Evolutionary conservation across 768 basidiomycete species (phyloP).

Genomic region (Lactarius psammicola): DNA sequence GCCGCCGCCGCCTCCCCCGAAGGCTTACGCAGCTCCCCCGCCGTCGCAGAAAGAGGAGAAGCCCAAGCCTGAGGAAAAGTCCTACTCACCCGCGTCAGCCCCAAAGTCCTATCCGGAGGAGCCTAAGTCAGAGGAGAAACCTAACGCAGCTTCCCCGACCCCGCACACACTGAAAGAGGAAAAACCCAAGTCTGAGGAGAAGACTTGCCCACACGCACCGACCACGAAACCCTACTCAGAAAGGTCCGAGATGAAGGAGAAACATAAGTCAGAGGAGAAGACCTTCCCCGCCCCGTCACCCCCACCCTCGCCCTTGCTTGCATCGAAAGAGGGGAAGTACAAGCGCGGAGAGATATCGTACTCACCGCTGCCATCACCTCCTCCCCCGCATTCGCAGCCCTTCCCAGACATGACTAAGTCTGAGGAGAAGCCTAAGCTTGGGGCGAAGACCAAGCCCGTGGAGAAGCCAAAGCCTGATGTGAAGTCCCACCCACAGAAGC

Average conservation of each 20-base stretch:
- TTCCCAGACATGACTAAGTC: background rate
- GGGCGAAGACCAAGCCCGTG: background rate
- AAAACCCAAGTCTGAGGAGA: constrained; percentile 4
- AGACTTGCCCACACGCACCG: background rate
- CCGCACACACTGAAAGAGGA: background rate
- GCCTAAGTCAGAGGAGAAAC: constrained; percentile 2
- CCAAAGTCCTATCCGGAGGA: background rate
- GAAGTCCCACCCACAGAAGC: background rate
- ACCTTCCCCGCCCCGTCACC: too few species aligned
- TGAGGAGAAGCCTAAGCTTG: background rate
- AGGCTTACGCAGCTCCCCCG: background rate
- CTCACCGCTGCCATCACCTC: background rate
- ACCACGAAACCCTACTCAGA: background rate
- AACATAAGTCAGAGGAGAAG: background rate
- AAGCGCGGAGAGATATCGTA: background rate
- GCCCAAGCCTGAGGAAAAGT: background rate
- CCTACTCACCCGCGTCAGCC: background rate
- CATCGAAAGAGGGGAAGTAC: background rate
- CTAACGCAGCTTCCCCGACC: background rate
- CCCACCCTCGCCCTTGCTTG: background rate
- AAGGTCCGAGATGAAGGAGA: background rate
- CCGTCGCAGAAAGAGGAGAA: constrained; percentile 1
- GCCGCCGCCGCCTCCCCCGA: too few species aligned
- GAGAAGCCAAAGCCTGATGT: background rate
- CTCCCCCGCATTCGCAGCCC: background rate